Evolutionary conservation across 1,139 yeast genomes (phyloP).

Genomic region (Meyerozyma guilliermondii): DNA sequence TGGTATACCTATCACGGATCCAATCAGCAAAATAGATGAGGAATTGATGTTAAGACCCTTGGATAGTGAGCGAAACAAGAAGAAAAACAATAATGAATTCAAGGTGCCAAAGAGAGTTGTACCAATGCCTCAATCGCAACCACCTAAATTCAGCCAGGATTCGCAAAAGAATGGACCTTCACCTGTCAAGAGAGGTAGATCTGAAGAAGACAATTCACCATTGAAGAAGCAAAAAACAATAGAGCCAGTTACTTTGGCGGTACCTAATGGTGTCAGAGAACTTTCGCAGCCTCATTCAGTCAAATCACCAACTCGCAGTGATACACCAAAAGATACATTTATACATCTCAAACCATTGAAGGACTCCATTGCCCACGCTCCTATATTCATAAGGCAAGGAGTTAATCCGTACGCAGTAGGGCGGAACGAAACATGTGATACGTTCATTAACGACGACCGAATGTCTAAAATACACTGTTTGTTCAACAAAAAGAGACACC

Average conservation of each 20-base stretch:
- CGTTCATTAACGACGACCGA: constrained; percentile 61
- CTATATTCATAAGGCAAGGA: constrained; percentile 59
- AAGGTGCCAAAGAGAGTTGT: constrained; percentile 41
- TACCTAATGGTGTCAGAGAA: neutral
- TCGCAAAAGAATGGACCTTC: neutral
- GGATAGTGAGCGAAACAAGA: constrained; percentile 21
- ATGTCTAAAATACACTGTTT: constrained; percentile 83
- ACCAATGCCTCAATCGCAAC: constrained; percentile 40
- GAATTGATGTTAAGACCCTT: constrained; percentile 44
- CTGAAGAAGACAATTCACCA: neutral
- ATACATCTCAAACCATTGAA: constrained; percentile 27
- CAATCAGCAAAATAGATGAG: constrained; percentile 40
- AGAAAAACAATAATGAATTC: constrained; percentile 27
- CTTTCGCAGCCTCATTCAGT: too few relatives aligned
- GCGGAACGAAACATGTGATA: constrained; percentile 55
- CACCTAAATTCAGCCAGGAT: constrained; percentile 3
- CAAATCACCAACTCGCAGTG: neutral
- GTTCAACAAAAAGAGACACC: constrained; percentile 56
- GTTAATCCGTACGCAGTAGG: constrained; percentile 62
- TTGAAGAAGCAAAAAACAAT: constrained; percentile 7
- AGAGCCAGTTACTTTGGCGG: too few relatives aligned
- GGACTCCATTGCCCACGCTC: constrained; percentile 25
- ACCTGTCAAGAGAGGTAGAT: constrained; percentile 5
- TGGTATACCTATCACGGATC: constrained; percentile 33
- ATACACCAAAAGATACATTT: constrained; percentile 22